Percentiles rank a stretch among this genome's conserved stretches.
Evolutionary conservation across 1,284 basidiomycete genomes (phyloP).

Genomic region (Ustilago cynodontis): DNA sequence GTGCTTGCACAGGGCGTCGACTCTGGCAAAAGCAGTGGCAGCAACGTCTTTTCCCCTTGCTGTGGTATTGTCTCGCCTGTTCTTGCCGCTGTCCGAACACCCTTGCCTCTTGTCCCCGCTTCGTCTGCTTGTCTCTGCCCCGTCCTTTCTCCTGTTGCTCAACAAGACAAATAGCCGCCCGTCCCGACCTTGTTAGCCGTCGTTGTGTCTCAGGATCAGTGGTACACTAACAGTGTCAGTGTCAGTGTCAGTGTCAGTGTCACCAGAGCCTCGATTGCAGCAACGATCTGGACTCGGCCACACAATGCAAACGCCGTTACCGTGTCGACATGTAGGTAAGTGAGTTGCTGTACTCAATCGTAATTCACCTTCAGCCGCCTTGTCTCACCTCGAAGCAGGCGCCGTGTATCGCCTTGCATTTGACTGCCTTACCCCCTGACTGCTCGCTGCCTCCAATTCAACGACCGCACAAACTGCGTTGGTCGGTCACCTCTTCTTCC

Average conservation of each 20-base stretch:
- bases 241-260: too few relatives aligned
- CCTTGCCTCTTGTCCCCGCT: not conserved
- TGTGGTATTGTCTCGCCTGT: conserved; percentile 20
- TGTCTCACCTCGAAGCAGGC: conserved; percentile 8
- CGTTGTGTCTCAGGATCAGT: not conserved
- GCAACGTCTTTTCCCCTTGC: conserved; percentile 3
- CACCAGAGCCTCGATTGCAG: too few relatives aligned
- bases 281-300: too few relatives aligned
- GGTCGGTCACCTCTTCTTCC: not conserved
- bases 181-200: not conserved
- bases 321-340: too few relatives aligned
- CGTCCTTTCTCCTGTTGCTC: not conserved
- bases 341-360: too few relatives aligned
- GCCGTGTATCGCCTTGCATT: conserved; percentile 4
- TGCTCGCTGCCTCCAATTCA: not conserved
- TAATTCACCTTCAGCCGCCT: not conserved
- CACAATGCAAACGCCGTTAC: too few relatives aligned
- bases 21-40: not conserved
- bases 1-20: not conserved
- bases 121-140: not conserved
- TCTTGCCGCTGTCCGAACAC: not conserved
- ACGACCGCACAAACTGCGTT: not conserved
- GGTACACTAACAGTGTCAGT: conserved; percentile 1
- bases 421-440: not conserved
- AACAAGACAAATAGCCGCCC: not conserved